These are phyloP conservation scores for Myxozyma monticola DNA, from an alignment of 805 yeast species.

Conservation along the genomic window DNA sequence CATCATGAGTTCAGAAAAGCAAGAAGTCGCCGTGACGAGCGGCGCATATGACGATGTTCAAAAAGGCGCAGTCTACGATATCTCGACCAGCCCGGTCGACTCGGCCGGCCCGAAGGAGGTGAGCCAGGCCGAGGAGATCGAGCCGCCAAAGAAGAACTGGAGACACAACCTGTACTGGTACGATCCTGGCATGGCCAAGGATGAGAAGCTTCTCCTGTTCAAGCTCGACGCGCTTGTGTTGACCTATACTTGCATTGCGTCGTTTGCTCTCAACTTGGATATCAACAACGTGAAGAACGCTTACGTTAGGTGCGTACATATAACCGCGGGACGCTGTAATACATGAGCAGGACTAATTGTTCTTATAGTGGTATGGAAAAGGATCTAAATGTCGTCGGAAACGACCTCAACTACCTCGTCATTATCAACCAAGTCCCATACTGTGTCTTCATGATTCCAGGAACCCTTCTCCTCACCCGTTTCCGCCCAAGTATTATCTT, in stretches of 20 bases:
- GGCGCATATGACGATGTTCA: no score
- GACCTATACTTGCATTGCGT: constrained; percentile 34
- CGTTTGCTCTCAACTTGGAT: constrained; percentile 15
- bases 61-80: no score
- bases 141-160: constrained; percentile 4
- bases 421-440: constrained; percentile 35
- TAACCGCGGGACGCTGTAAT: no score
- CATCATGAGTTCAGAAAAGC: no score
- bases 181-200: constrained; percentile 33
- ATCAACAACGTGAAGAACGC: constrained; percentile 20
- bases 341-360: no score
- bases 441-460: constrained; percentile 49
- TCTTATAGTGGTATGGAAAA: constrained; percentile 54
- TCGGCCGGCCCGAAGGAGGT: no score
- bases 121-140: no score
- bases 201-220: constrained; percentile 38
- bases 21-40: no score
- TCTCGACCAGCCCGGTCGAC: no score
- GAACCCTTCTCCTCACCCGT: constrained; percentile 40
- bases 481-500: constrained; percentile 40
- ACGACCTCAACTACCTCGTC: constrained; percentile 42
- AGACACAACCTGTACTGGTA: constrained; percentile 35
- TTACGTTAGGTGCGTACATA: constrained; percentile 11
- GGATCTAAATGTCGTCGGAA: constrained; percentile 45
- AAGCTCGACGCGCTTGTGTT: constrained; percentile 41